Conservation (phyloP, 257 asterid species). For the Primulina tabacum region DNA sequence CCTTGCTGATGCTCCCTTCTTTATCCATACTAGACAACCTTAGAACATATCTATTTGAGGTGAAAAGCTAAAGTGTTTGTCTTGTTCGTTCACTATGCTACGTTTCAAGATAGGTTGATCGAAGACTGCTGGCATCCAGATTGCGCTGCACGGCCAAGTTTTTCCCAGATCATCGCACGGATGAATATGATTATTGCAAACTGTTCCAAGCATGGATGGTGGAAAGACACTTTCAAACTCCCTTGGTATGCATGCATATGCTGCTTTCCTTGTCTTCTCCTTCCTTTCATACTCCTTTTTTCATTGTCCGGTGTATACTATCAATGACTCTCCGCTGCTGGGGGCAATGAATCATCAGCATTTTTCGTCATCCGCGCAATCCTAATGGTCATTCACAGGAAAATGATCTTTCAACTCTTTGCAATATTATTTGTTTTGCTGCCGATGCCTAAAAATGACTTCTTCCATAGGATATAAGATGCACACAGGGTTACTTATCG, state of each 20-base stretch:
- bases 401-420: neutral
- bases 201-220: constrained; percentile 90
- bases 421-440: neutral
- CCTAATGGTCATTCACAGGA: no score
- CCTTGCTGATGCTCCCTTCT: neutral
- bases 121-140: constrained; percentile 93
- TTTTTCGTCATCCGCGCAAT: no score
- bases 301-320: neutral
- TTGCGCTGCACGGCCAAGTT: constrained; percentile 52
- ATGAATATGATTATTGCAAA: constrained; percentile 60
- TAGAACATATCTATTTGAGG: neutral
- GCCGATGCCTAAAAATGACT: neutral
- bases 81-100: constrained; percentile 13
- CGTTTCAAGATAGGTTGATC: constrained; percentile 55
- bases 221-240: constrained; percentile 95
- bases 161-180: constrained; percentile 66
- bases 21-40: neutral
- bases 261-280: neutral
- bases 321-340: no score
- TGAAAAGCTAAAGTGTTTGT: neutral
- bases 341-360: no score
- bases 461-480: neutral
- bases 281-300: neutral
- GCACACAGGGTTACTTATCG: neutral
- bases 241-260: constrained; percentile 62